A percentile compares a stretch with the other conserved stretches of the same genome.
These are phyloP conservation scores for Tylopilus felleus DNA, from an alignment of 768 basidiomycete genomes.

Conservation along the genomic window DNA sequence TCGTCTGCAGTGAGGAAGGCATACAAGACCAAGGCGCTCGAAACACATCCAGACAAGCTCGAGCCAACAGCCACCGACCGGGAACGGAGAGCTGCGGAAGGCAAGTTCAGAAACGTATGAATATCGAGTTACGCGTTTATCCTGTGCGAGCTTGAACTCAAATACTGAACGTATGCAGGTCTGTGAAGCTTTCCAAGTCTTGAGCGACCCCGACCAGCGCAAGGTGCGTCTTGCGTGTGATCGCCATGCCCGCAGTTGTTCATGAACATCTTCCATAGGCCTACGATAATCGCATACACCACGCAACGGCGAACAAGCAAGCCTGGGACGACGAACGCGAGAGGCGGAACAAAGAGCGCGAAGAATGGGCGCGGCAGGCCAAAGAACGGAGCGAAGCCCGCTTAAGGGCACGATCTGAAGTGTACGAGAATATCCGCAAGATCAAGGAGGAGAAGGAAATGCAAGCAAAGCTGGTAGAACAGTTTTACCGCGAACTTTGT, in stretches of 20 bases:
- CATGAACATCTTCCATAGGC: slow-evolving; percentile 30
- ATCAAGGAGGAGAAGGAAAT: slow-evolving; percentile 41
- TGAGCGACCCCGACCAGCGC: slow-evolving; percentile 54
- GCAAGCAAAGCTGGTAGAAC: slow-evolving; percentile 44
- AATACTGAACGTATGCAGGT: slow-evolving; percentile 41
- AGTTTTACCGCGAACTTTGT: slow-evolving; percentile 54
- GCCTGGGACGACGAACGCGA: slow-evolving; percentile 37
- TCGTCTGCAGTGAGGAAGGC: slow-evolving; percentile 50
- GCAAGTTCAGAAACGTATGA: slow-evolving; percentile 59
- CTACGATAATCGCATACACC: slow-evolving; percentile 44
- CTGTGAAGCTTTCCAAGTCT: slow-evolving; percentile 56
- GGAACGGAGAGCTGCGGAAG: slow-evolving; percentile 52
- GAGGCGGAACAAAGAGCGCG: slow-evolving; percentile 46
- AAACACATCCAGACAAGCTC: slow-evolving; percentile 74
- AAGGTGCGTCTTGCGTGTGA: slow-evolving; percentile 38
- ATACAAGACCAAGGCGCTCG: slow-evolving; percentile 62
- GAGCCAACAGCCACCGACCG: slow-evolving; percentile 48
- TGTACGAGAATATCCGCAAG: slow-evolving; percentile 36
- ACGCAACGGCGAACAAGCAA: slow-evolving; percentile 23
- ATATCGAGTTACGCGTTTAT: slow-evolving; percentile 23
- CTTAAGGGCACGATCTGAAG: slow-evolving; percentile 40
- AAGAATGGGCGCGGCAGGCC: slow-evolving; percentile 51
- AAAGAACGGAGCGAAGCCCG: slow-evolving; percentile 49
- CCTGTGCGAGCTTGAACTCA: slow-evolving; percentile 5
- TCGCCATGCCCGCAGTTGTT: background rate